phyloP scores from a whole-genome alignment of 2,329 filamentous ascomycete genomes.

The Lecanicillium sp. region DNA sequence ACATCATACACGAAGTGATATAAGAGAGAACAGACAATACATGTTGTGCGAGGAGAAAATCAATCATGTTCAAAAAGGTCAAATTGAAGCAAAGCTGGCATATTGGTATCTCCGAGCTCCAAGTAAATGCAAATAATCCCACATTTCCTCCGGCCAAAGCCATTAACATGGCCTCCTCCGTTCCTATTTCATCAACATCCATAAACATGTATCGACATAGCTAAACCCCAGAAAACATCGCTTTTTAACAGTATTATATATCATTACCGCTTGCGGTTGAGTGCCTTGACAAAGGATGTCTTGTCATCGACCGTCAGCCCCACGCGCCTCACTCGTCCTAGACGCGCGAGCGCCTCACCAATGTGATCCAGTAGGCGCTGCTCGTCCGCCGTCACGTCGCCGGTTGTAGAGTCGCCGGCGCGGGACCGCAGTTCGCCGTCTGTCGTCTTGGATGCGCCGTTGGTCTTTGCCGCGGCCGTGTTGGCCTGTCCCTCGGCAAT shows the following conservation, averaged over 20 bases:
- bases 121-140: slow-evolving; percentile 12
- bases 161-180: slow-evolving; percentile 8
- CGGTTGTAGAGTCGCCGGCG: slow-evolving; percentile 21
- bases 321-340: slow-evolving; percentile 84
- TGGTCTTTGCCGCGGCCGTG: slow-evolving; percentile 32
- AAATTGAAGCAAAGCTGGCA: slow-evolving; percentile 16
- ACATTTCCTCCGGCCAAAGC: not conserved
- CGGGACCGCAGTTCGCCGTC: slow-evolving; percentile 25
- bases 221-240: slow-evolving; percentile 13
- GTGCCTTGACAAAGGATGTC: slow-evolving; percentile 69
- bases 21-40: too few species aligned
- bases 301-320: slow-evolving; percentile 81
- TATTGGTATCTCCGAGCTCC: slow-evolving; percentile 13
- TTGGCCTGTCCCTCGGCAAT: slow-evolving; percentile 72
- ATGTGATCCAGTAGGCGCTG: slow-evolving; percentile 69
- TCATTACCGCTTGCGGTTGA: slow-evolving; percentile 37
- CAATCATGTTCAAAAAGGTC: not conserved
- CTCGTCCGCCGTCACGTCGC: slow-evolving; percentile 49
- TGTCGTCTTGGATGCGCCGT: slow-evolving; percentile 25
- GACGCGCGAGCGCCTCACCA: slow-evolving; percentile 76
- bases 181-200: slow-evolving; percentile 11
- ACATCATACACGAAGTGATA: too few species aligned
- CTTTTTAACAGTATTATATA: not conserved
- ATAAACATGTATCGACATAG: not conserved
- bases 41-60: too few species aligned